phyloP scores from a whole-genome alignment of 495 filamentous ascomycete genomes.

The Neurospora discreta region DNA sequence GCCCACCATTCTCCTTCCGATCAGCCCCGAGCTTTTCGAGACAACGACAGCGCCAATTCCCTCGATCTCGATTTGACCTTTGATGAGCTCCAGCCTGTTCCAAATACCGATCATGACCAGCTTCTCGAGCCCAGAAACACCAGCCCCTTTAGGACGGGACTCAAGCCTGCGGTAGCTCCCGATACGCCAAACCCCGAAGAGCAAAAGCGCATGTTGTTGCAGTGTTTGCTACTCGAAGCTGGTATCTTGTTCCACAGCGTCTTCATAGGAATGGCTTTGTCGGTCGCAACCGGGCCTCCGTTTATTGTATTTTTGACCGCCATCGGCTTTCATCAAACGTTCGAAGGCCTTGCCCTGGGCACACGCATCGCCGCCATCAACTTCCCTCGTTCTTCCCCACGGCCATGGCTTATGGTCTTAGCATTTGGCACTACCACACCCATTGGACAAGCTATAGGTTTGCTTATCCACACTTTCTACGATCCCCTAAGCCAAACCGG shows the following conservation, averaged over 20 bases:
- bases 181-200: constrained; percentile 26
- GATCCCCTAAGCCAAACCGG: constrained; percentile 74
- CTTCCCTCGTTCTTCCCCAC: constrained; percentile 41
- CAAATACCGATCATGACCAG: constrained; percentile 14
- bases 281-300: constrained; percentile 65
- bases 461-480: constrained; percentile 73
- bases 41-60: constrained; percentile 20
- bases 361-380: constrained; percentile 58
- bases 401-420: constrained; percentile 90
- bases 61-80: constrained; percentile 40
- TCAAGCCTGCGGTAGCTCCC: constrained; percentile 8
- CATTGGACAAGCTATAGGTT: constrained; percentile 78
- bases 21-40: constrained; percentile 9
- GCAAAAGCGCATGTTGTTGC: constrained; percentile 54
- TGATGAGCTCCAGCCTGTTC: constrained; percentile 37
- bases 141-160: constrained; percentile 10
- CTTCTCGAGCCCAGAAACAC: constrained; percentile 6
- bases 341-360: constrained; percentile 66
- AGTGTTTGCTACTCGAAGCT: constrained; percentile 71
- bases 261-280: constrained; percentile 83
- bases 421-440: constrained; percentile 90
- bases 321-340: constrained; percentile 70
- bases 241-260: constrained; percentile 81
- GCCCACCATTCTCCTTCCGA: not conserved
- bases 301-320: constrained; percentile 74